phyloP scores from a whole-genome alignment of 345 rosid species.

The Passiflora organensis region DNA sequence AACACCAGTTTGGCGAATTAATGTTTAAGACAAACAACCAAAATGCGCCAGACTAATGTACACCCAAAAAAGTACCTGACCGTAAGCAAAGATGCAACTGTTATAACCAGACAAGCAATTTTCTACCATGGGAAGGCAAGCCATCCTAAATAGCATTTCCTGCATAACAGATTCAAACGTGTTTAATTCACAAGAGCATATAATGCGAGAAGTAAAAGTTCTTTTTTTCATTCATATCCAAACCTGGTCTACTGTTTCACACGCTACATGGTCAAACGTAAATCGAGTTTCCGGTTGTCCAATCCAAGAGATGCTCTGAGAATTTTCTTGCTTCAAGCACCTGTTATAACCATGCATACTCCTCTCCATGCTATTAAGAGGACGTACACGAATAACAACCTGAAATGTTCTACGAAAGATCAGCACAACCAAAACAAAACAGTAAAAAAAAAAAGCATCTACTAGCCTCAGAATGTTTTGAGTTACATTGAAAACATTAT shows the following conservation, averaged over 20 bases:
- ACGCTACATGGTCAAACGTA: constrained; percentile 84
- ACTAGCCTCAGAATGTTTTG: not conserved
- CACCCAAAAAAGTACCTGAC: constrained; percentile 56
- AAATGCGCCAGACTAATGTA: too few species aligned
- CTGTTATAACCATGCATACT: constrained; percentile 60
- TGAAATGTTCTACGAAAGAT: constrained; percentile 16
- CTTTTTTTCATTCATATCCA: constrained; percentile 10
- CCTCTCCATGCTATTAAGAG: constrained; percentile 80
- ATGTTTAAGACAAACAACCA: too few species aligned
- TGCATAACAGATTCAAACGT: constrained; percentile 29
- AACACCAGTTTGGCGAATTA: too few species aligned
- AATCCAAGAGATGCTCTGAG: constrained; percentile 71
- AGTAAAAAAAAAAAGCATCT: not conserved
- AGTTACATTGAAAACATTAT: not conserved
- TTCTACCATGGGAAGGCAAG: constrained; percentile 90
- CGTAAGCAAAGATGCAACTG: constrained; percentile 97
- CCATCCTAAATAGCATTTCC: constrained; percentile 85
- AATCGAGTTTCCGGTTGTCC: constrained; percentile 89
- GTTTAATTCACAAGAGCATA: not conserved
- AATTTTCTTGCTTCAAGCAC: constrained; percentile 89
- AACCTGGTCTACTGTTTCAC: constrained; percentile 93
- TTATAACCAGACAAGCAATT: constrained; percentile 96
- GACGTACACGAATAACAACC: constrained; percentile 85
- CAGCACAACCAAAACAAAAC: not conserved
- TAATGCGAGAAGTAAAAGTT: not conserved